These are phyloP conservation scores for Mimosa bimucronata DNA, from an alignment of 306 rosid genomes.

Conservation along the genomic window DNA sequence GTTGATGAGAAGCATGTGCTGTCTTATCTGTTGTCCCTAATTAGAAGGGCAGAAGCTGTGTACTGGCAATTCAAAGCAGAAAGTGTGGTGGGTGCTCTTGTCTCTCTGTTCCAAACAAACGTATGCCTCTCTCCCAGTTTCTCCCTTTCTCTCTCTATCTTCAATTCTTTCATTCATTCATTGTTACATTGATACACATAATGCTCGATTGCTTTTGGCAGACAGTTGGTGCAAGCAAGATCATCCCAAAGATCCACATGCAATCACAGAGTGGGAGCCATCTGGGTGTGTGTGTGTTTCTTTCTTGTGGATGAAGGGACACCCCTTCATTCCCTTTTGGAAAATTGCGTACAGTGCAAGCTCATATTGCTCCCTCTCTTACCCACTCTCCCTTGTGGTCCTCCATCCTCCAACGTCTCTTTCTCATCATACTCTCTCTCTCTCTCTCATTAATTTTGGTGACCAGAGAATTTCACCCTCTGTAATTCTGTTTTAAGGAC, in stretches of 20 bases:
- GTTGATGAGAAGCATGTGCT: constrained; percentile 41
- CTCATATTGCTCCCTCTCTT: constrained; percentile 25
- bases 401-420: constrained; percentile 20
- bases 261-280: constrained; percentile 37
- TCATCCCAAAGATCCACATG: constrained; percentile 31
- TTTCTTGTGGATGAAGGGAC: constrained; percentile 50
- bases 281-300: not conserved
- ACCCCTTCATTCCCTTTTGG: constrained; percentile 27
- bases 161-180: not conserved
- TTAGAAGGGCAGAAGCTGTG: constrained; percentile 24
- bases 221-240: constrained; percentile 6
- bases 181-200: not conserved
- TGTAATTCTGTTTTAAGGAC: not conserved
- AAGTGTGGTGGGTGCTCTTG: constrained; percentile 44
- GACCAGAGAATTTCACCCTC: not conserved
- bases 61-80: constrained; percentile 29
- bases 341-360: constrained; percentile 40
- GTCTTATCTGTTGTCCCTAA: constrained; percentile 49
- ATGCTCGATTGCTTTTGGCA: constrained; percentile 24
- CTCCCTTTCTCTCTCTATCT: not conserved
- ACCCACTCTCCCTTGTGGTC: constrained; percentile 6
- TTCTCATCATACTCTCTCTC: not conserved
- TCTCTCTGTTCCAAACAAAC: constrained; percentile 23
- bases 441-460: not conserved
- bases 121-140: not conserved